These are phyloP conservation scores for Blastobotrys buckinghamii DNA, from an alignment of 1,139 yeast genomes.

Conservation along the genomic window DNA sequence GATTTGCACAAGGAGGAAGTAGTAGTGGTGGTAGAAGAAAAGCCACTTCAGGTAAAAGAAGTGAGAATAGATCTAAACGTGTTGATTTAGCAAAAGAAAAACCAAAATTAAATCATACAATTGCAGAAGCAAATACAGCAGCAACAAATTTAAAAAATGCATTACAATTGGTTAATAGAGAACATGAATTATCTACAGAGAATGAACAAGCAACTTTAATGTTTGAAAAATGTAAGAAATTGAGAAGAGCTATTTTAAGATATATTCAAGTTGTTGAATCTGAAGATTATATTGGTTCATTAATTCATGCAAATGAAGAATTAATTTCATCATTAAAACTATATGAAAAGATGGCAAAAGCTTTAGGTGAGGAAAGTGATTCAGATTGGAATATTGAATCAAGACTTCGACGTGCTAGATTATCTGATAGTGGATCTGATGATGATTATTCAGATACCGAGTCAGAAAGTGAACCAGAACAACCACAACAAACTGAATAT, in stretches of 20 bases:
- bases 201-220: conserved; percentile 51
- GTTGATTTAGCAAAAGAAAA: conserved; percentile 64
- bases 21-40: neutral
- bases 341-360: conserved; percentile 57
- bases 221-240: conserved; percentile 68
- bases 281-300: conserved; percentile 80
- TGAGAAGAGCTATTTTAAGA: conserved; percentile 70
- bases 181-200: conserved; percentile 53
- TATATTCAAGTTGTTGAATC: conserved; percentile 75
- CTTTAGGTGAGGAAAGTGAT: conserved; percentile 42
- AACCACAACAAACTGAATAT: conserved; percentile 2
- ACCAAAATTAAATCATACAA: conserved; percentile 60
- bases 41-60: neutral
- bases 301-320: conserved; percentile 85
- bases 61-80: conserved; percentile 4
- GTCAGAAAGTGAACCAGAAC: neutral
- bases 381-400: conserved; percentile 28
- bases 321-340: conserved; percentile 65
- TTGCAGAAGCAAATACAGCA: conserved; percentile 73
- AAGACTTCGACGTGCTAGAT: conserved; percentile 17
- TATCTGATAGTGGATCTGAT: conserved; percentile 16
- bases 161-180: conserved; percentile 48
- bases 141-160: conserved; percentile 69
- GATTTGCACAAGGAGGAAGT: neutral
- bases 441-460: conserved; percentile 15